phyloP scores from a whole-genome alignment of 148 eudicot species.

The Diospyros kaki region DNA sequence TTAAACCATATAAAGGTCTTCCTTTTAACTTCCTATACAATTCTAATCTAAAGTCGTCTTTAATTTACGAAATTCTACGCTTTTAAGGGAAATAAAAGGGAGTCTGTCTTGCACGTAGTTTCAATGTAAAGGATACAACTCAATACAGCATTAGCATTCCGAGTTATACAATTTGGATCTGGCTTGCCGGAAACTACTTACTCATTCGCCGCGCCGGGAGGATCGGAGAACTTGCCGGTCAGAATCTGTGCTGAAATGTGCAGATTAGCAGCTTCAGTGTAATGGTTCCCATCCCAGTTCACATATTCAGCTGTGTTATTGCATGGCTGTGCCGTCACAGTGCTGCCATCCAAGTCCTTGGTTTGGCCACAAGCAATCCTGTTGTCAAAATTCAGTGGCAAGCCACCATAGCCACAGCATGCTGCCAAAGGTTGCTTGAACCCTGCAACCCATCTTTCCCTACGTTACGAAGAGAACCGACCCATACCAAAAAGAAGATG shows the following conservation, averaged over 20 bases:
- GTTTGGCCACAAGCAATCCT: conserved; percentile 58
- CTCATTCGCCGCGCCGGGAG: conserved; percentile 18
- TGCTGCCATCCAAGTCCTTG: conserved; percentile 53
- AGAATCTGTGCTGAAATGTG: conserved; percentile 52
- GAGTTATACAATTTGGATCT: no score
- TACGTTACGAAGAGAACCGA: no score
- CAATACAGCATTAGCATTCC: no score
- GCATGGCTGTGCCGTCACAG: conserved; percentile 54
- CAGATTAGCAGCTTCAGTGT: conserved; percentile 66
- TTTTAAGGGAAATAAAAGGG: no score
- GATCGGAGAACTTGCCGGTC: conserved; percentile 62
- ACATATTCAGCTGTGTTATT: conserved; percentile 43
- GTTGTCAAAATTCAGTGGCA: conserved; percentile 64
- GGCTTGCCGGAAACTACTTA: no score
- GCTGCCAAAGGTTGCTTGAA: conserved; percentile 70
- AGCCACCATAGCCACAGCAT: conserved; percentile 81
- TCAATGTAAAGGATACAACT: no score
- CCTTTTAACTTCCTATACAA: no score
- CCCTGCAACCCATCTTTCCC: conserved; percentile 36
- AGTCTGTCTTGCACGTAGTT: no score
- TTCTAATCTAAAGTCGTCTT: no score
- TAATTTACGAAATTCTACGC: no score
- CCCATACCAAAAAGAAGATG: no score
- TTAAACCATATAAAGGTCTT: no score
- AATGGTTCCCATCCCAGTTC: conserved; percentile 60